Base-by-base conservation (phyloP, 116 monocot species). In the Cymodocea nodosa region DNA sequence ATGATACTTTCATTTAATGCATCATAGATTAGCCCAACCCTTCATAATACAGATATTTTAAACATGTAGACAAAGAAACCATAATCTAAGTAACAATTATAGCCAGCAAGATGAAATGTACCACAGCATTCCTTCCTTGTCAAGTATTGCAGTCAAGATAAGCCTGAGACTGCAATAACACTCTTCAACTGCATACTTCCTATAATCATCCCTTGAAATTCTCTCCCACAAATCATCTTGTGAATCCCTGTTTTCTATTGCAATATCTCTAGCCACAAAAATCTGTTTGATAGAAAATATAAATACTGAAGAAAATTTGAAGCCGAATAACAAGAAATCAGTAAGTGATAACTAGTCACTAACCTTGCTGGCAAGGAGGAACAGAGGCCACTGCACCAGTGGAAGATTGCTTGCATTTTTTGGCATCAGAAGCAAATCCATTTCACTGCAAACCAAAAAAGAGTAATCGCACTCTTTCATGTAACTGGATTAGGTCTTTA, bases 161-260 rank as follows among this genome's bases (percentile, higher is more conserved):
- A 79, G 40, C 37, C 68, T 67, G 40, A 85, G 81, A 34, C 79
- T 65, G 30, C 81, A 64, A 15, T 71, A 95, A 69, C 84, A 84
- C 74, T 95, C 95, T 68, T 85, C 76, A 66, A 95, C 90, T 56
- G 95, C 90, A 80, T 90, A 95, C 68, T 80, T 75, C 95, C 90
- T 95, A 51, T 85, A 87, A 13, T 95, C 90, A 77, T 95, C 95
- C 69, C 79, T 76, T 56, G 83, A 78, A 63, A 90, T 95, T 78
- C 79, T 87, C 39, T 84, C 79, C 95, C 90, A 95, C 2, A 95
- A 78, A 50, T 81, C 90, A 62, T 85, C 87, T 69, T 84, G 85
- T 37, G 79, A 84, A 54, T 83, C 82, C 40, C 72, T 85, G 70
- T 54, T 76, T 57, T 95, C 94, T 10, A 71, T 64, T 11, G 94